Evolutionary conservation across 345 rosid species (phyloP).

Genomic region (Arabidopsis suecica): DNA sequence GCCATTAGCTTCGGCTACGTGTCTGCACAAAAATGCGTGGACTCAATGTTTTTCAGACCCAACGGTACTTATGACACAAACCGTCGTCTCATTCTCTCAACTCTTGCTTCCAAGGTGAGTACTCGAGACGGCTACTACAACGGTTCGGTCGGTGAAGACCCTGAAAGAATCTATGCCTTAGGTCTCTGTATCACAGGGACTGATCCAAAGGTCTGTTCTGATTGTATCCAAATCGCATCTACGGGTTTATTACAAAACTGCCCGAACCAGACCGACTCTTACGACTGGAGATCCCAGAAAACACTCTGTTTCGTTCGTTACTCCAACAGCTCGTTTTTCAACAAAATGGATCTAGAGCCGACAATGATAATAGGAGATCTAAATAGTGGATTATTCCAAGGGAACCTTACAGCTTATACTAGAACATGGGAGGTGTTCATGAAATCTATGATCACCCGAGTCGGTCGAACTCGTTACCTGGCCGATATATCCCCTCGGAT

Average conservation of each 20-base stretch:
- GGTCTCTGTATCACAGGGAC: slow-evolving; percentile 45
- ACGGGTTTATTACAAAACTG: slow-evolving; percentile 28
- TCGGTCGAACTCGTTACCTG: slow-evolving; percentile 5
- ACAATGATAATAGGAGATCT: neutral
- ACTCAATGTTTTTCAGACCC: slow-evolving; percentile 13
- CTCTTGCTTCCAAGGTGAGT: slow-evolving; percentile 37
- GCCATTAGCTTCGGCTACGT: slow-evolving; percentile 2
- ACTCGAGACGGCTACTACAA: slow-evolving; percentile 37
- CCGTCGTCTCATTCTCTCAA: slow-evolving; percentile 41
- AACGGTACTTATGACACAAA: slow-evolving; percentile 32
- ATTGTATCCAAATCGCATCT: slow-evolving; percentile 40
- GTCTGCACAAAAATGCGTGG: slow-evolving; percentile 17
- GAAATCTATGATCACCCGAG: slow-evolving; percentile 3
- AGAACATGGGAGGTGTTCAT: slow-evolving; percentile 27
- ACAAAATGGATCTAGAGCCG: neutral
- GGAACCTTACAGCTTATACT: slow-evolving; percentile 7
- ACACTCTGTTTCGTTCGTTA: slow-evolving; percentile 53
- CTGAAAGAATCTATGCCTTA: slow-evolving; percentile 25
- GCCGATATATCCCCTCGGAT: slow-evolving; percentile 6
- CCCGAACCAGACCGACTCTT: slow-evolving; percentile 47
- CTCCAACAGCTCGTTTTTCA: slow-evolving; percentile 43
- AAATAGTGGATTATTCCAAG: neutral
- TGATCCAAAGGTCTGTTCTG: slow-evolving; percentile 31
- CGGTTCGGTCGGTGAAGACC: slow-evolving; percentile 35
- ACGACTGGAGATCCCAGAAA: slow-evolving; percentile 34